Conservation (phyloP, 2,329 filamentous ascomycete genomes). For the Colletotrichum plurivorum region DNA sequence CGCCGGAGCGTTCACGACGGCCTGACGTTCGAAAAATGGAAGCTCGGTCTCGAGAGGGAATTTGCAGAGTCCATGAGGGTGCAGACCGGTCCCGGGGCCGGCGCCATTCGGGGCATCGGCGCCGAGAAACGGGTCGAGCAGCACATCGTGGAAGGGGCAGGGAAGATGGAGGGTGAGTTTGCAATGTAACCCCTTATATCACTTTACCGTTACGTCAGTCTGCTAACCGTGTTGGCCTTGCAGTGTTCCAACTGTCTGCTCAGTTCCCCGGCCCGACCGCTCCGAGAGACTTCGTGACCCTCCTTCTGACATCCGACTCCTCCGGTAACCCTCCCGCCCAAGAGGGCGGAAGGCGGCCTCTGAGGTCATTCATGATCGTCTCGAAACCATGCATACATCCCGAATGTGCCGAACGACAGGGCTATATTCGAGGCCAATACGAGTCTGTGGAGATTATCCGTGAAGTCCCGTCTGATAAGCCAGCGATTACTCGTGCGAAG, state of each 20-base stretch:
- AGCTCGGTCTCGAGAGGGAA: conserved; percentile 81
- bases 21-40: conserved; percentile 83
- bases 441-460: conserved; percentile 94
- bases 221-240: conserved; percentile 32
- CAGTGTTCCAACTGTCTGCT: conserved; percentile 88
- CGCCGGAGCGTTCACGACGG: conserved; percentile 86
- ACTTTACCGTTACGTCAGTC: conserved; percentile 25
- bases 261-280: conserved; percentile 92
- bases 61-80: conserved; percentile 83
- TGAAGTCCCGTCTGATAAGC: conserved; percentile 76
- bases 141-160: conserved; percentile 68
- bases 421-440: conserved; percentile 87
- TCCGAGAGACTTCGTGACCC: conserved; percentile 87
- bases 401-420: conserved; percentile 76
- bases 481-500: conserved; percentile 55
- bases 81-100: conserved; percentile 77
- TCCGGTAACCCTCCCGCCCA: conserved; percentile 53
- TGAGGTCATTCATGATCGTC: conserved; percentile 86
- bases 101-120: conserved; percentile 87
- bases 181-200: background rate
- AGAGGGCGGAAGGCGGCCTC: conserved; percentile 54
- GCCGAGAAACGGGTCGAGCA: conserved; percentile 82
- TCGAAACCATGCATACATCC: conserved; percentile 88
- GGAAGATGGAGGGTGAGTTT: conserved; percentile 72
- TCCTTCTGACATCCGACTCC: conserved; percentile 78